Evolutionary conservation across 768 basidiomycete species (phyloP).

Genomic region (Suillus clintonianus): DNA sequence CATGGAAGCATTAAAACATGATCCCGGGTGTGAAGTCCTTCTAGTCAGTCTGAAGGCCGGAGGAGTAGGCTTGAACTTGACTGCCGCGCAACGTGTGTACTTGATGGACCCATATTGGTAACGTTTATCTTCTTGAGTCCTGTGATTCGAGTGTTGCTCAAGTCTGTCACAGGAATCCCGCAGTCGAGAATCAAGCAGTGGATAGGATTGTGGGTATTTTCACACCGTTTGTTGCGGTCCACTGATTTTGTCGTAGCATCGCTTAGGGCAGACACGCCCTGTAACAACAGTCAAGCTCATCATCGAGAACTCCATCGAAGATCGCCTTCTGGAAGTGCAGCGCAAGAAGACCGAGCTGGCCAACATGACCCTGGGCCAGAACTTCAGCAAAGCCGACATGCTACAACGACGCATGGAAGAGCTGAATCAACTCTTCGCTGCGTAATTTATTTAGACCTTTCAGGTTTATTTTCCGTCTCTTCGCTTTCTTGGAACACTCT

Average conservation of each 20-base stretch:
- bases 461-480: conserved; percentile 14
- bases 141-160: conserved; percentile 4
- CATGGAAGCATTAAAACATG: conserved; percentile 89
- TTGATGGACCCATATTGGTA: conserved; percentile 98
- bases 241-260: conserved; percentile 59
- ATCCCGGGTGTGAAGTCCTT: conserved; percentile 90
- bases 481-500: conserved; percentile 16
- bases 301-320: conserved; percentile 94
- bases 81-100: conserved; percentile 91
- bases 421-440: conserved; percentile 72
- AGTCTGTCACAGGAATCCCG: conserved; percentile 73
- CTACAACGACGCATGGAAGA: conserved; percentile 88
- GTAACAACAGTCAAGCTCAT: conserved; percentile 93
- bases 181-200: conserved; percentile 96
- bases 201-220: conserved; percentile 83
- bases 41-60: conserved; percentile 96
- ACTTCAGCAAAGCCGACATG: conserved; percentile 85
- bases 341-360: conserved; percentile 93
- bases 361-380: conserved; percentile 89
- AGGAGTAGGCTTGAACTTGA: conserved; percentile 95
- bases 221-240: background rate
- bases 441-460: conserved; percentile 29
- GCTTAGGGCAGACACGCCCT: conserved; percentile 89
- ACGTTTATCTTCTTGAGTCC: conserved; percentile 13
- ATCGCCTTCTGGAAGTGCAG: conserved; percentile 89